Percentiles rank a stretch among this genome's conserved stretches.
Conservation (phyloP, 1,284 basidiomycete genomes). For the Heliocybe sulcata region DNA sequence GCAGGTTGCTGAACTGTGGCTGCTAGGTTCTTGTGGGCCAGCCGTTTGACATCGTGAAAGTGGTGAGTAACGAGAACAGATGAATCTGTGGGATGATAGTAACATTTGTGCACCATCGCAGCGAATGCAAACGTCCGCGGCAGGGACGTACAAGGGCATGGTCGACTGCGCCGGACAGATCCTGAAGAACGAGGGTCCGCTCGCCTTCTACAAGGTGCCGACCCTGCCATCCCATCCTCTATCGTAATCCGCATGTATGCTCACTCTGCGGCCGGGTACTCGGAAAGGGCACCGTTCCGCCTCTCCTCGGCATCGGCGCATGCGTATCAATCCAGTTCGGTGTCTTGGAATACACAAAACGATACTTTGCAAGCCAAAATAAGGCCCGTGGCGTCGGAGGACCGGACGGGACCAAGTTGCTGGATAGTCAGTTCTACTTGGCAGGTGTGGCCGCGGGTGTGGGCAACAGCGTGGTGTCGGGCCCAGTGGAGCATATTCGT, state of each 20-base stretch:
- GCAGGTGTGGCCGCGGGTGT: slow-evolving; percentile 84
- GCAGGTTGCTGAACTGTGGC: not conserved
- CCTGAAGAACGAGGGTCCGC: slow-evolving; percentile 84
- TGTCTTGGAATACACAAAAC: slow-evolving; percentile 85
- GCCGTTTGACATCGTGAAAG: slow-evolving; percentile 96
- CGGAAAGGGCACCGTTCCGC: slow-evolving; percentile 82
- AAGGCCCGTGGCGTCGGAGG: slow-evolving; percentile 48
- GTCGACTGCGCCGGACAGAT: slow-evolving; percentile 85
- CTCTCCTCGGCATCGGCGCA: slow-evolving; percentile 88
- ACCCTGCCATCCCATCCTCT: slow-evolving; percentile 4
- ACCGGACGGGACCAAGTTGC: slow-evolving; percentile 48
- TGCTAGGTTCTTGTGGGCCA: slow-evolving; percentile 83
- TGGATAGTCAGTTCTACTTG: slow-evolving; percentile 61
- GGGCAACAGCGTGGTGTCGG: slow-evolving; percentile 89
- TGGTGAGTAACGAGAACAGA: slow-evolving; percentile 42
- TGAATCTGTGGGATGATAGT: not conserved
- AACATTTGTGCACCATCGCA: slow-evolving; percentile 21
- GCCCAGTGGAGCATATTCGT: slow-evolving; percentile 96
- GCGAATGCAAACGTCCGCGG: slow-evolving; percentile 92
- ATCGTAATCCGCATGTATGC: slow-evolving; percentile 4
- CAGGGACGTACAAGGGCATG: slow-evolving; percentile 86
- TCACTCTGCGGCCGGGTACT: not conserved
- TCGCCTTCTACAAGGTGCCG: slow-evolving; percentile 92
- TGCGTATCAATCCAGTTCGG: slow-evolving; percentile 98
- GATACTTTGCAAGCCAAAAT: slow-evolving; percentile 69